Evolutionary conservation across 1,284 basidiomycete genomes (phyloP), one percentile per base, ranked within the genome.

Genomic region (Polyporus tsugae): DNA sequence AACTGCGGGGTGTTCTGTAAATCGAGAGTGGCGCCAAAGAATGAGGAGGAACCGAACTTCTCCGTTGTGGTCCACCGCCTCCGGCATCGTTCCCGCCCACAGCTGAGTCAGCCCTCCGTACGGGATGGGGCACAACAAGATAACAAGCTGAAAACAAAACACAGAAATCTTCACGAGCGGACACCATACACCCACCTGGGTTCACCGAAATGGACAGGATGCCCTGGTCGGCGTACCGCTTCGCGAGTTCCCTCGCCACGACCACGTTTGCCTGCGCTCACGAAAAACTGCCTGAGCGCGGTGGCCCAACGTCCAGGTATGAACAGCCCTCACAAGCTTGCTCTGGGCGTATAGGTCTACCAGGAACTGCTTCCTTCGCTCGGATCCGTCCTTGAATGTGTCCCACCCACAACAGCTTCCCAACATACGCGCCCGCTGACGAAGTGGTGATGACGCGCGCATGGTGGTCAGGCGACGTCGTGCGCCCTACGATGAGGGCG

Each of bases 371-470:
- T 78, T 77, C 67, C 67, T 76, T 4, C 81, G 71, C 33, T 62
- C 73, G 1, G 75, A 72, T 2, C 75, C 74, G 38, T 78, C 79
- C 33, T 64, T 68, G 59, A 82, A 69, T 1, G 78, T 76, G 0
- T 78, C 78, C 61, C 63, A 81, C 57, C 77, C n/a, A n/a, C n/a
- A n/a, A 60, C 42, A 82, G 25, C 2, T 57, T 71, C 2, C 78
- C 77, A 3, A 75, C 15, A 29, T 75, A 72, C 61, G 82, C 70
- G 7, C 66, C 79, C 10, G 66, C 65, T 0, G 85, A 86, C 0
- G 83, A 79, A 6, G 82, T 81, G 42, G 78, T 77, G 65, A 87
- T 76, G 46, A 88, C 74, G 36, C 86, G 80, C 1, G 81, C 73
- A 19, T 83, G 82, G 29, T 80, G 72, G 42, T 75, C 76, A 10